A percentile compares a stretch with the other conserved stretches of the same genome.
Conservation (phyloP, 345 rosid genomes). For the Gossypium australe region DNA sequence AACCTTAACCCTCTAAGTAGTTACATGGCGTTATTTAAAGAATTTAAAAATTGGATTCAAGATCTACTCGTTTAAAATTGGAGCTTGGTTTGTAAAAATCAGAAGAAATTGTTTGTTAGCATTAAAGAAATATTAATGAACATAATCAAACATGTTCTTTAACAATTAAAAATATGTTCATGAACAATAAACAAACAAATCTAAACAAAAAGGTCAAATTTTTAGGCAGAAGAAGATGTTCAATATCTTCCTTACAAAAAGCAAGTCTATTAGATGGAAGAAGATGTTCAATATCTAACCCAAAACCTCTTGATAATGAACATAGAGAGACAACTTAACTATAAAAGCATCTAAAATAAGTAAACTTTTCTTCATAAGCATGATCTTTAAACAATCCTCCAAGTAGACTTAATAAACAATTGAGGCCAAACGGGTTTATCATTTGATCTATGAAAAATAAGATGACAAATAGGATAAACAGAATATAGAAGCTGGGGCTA, state of each 20-base stretch:
- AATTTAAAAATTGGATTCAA: too few species aligned
- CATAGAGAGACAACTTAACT: background rate
- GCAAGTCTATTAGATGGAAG: background rate
- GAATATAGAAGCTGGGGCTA: background rate
- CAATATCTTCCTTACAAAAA: background rate
- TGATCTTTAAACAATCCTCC: background rate
- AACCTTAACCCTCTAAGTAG: too few species aligned
- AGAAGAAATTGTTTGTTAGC: too few species aligned
- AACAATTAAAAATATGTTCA: too few species aligned
- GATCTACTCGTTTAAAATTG: too few species aligned
- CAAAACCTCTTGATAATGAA: background rate
- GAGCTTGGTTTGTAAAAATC: too few species aligned
- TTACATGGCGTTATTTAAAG: too few species aligned
- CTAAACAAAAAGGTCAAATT: background rate
- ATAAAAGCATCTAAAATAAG: background rate
- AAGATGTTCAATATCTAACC: background rate
- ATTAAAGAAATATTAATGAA: too few species aligned
- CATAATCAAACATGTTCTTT: too few species aligned
- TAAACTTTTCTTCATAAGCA: background rate
- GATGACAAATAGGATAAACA: background rate
- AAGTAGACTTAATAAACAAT: background rate
- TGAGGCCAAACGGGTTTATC: background rate
- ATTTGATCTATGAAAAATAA: background rate
- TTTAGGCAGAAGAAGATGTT: too few species aligned
- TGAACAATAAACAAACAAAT: too few species aligned